phyloP scores from a whole-genome alignment of 768 basidiomycete species.

The Collybiopsis luxurians region DNA sequence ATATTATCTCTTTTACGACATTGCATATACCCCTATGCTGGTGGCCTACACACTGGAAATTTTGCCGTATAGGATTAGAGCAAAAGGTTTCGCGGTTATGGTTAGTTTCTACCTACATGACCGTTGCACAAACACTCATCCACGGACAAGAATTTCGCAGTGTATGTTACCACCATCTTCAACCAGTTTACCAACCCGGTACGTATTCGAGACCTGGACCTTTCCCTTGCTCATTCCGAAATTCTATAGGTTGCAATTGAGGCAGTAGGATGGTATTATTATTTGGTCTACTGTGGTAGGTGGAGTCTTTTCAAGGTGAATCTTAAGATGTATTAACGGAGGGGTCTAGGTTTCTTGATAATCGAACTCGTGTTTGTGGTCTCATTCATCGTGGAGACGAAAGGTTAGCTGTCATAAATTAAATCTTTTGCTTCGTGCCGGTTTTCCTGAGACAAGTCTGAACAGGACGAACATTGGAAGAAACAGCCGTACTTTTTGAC shows the following conservation, averaged over 20 bases:
- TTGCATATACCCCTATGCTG: constrained; percentile 77
- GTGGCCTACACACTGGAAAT: constrained; percentile 71
- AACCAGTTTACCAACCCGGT: constrained; percentile 76
- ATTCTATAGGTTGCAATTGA: constrained; percentile 48
- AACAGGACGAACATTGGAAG: constrained; percentile 63
- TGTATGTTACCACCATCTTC: constrained; percentile 68
- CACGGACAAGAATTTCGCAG: constrained; percentile 48
- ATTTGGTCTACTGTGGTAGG: constrained; percentile 45
- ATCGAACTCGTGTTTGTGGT: constrained; percentile 59
- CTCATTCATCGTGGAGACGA: constrained; percentile 58
- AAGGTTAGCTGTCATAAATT: constrained; percentile 34
- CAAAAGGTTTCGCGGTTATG: constrained; percentile 78
- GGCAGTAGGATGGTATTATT: constrained; percentile 57
- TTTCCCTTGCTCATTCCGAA: no score
- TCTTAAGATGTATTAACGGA: neutral
- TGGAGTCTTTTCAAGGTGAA: neutral
- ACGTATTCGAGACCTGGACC: no score
- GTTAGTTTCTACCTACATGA: constrained; percentile 27
- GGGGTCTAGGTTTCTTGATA: constrained; percentile 62
- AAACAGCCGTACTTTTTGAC: constrained; percentile 72
- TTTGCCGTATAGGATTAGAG: constrained; percentile 74
- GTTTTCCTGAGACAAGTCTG: neutral
- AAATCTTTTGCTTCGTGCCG: neutral
- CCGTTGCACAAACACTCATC: constrained; percentile 5
- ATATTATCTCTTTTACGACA: constrained; percentile 53